phyloP scores from a whole-genome alignment of 78 protist species.

The slime mould (Dictyostelium discoideum) region DNA sequence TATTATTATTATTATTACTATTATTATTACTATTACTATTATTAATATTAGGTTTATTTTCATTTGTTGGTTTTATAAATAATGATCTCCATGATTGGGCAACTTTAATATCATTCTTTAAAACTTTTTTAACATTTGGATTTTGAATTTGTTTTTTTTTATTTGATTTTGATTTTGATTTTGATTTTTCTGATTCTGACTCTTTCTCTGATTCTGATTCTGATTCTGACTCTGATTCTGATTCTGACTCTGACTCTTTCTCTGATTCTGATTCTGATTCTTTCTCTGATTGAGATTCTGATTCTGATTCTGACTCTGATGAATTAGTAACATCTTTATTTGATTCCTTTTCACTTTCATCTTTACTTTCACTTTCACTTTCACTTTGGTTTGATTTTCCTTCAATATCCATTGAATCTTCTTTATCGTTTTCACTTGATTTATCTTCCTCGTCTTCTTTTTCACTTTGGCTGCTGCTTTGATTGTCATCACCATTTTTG shows the following conservation, averaged over 20 bases:
- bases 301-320: not conserved
- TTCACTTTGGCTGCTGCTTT: not conserved
- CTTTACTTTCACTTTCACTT: not conserved
- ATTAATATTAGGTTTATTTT: not conserved
- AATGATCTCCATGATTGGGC: slow-evolving; percentile 65
- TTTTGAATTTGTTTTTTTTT: not conserved
- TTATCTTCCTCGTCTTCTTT: not conserved
- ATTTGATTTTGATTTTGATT: not conserved
- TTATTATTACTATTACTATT: too few relatives aligned
- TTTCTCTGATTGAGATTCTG: not conserved
- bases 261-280: not conserved
- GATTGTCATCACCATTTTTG: too few relatives aligned
- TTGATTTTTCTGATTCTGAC: not conserved
- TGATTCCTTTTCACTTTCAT: not conserved
- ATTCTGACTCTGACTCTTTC: not conserved
- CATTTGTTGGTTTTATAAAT: slow-evolving; percentile 25
- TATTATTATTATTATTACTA: too few relatives aligned
- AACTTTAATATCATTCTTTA: slow-evolving; percentile 28
- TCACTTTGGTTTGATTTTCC: not conserved
- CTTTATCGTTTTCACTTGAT: not conserved
- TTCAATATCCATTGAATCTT: not conserved
- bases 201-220: not conserved
- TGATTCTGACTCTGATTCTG: not conserved
- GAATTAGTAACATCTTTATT: not conserved
- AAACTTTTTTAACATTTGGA: slow-evolving; percentile 4